phyloP scores from a whole-genome alignment of 805 yeast genomes.

The Wickerhamomyces rabaulensis region DNA sequence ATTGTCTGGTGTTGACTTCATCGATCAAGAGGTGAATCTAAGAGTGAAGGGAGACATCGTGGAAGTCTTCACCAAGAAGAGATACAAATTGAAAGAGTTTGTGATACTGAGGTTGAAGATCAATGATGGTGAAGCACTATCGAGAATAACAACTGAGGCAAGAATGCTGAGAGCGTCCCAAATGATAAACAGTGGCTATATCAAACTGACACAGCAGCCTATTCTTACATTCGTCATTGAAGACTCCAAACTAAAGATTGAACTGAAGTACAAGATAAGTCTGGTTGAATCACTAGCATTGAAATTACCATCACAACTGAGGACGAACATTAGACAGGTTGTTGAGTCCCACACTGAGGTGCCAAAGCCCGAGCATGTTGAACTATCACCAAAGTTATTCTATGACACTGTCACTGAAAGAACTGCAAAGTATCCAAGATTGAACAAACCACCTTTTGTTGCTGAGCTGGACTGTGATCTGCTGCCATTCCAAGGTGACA shows the following conservation, averaged over 20 bases:
- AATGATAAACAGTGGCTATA: neutral
- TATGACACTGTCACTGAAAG: conserved; percentile 45
- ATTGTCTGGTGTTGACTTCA: conserved; percentile 1
- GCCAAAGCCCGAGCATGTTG: neutral
- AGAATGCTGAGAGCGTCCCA: neutral
- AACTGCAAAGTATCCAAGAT: conserved; percentile 27
- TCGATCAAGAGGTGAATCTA: neutral
- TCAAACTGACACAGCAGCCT: conserved; percentile 3
- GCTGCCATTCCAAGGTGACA: conserved; percentile 45
- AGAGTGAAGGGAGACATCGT: neutral
- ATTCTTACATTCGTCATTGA: conserved; percentile 1
- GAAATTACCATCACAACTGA: conserved; percentile 1
- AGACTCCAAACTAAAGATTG: neutral
- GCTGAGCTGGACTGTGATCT: conserved; percentile 40
- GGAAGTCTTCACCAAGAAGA: conserved; percentile 8
- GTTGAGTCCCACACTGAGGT: neutral
- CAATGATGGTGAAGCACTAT: neutral
- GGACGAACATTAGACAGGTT: neutral
- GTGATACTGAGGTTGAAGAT: conserved; percentile 1
- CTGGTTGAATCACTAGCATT: conserved; percentile 9
- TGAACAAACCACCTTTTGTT: conserved; percentile 22
- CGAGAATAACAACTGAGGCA: neutral
- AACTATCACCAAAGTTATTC: conserved; percentile 33
- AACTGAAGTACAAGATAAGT: conserved; percentile 6
- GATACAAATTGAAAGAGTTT: conserved; percentile 8